Percentiles rank a stretch among this genome's conserved stretches.
phyloP scores from a whole-genome alignment of 2,329 filamentous ascomycete species.

The Epichloe baconii region DNA sequence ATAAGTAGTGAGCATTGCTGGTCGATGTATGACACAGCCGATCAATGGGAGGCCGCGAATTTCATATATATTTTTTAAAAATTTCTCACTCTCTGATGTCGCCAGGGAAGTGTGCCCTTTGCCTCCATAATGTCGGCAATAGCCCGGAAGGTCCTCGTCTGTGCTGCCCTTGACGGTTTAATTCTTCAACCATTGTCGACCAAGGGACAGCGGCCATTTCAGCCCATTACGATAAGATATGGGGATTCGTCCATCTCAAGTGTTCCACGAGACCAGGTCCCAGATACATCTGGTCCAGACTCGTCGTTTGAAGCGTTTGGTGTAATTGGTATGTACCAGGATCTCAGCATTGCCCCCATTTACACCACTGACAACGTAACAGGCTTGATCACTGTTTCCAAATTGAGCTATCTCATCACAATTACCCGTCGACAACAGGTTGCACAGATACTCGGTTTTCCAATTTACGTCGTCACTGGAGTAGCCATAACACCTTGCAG shows the following conservation, averaged over 20 bases:
- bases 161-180: constrained; percentile 71
- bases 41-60: no score
- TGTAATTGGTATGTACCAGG: constrained; percentile 33
- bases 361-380: constrained; percentile 2
- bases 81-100: neutral
- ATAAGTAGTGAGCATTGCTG: neutral
- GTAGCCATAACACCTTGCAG: constrained; percentile 82
- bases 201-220: constrained; percentile 42
- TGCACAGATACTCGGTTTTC: constrained; percentile 68
- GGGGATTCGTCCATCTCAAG: constrained; percentile 37
- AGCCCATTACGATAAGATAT: constrained; percentile 59
- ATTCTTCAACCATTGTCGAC: constrained; percentile 59
- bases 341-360: constrained; percentile 9
- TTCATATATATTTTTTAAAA: neutral
- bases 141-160: constrained; percentile 67
- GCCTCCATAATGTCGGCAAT: constrained; percentile 53
- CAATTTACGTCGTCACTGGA: constrained; percentile 78
- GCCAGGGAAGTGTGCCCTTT: neutral
- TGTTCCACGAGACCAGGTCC: constrained; percentile 30
- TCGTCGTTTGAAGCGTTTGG: constrained; percentile 47
- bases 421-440: constrained; percentile 82
- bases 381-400: constrained; percentile 79
- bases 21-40: no score
- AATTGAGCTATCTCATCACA: constrained; percentile 69
- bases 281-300: constrained; percentile 30